A percentile compares a stretch with the other conserved stretches of the same genome.
phyloP scores from a whole-genome alignment of 2,329 filamentous ascomycete genomes.

The Xylariaceae sp. region DNA sequence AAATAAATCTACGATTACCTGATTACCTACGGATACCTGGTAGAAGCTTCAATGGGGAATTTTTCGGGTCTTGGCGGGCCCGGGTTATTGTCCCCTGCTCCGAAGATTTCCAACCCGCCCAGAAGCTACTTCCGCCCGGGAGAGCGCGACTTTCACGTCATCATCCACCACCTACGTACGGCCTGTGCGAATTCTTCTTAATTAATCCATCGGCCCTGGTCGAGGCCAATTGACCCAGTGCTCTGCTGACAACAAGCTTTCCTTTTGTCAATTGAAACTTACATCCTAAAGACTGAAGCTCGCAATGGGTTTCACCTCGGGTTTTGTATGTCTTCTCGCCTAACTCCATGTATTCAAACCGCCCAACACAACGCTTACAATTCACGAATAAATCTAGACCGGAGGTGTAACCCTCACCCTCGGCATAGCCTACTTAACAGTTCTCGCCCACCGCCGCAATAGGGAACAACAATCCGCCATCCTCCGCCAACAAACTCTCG shows the following conservation, averaged over 20 bases:
- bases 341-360: background rate
- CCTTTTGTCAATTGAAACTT: no score
- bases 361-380: background rate
- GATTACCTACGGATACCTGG: no score
- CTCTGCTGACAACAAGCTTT: no score
- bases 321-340: constrained; percentile 57
- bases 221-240: no score
- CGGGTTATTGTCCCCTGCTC: constrained; percentile 4
- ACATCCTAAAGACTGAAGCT: no score
- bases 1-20: no score
- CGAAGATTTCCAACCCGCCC: background rate
- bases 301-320: constrained; percentile 68
- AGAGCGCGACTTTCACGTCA: no score
- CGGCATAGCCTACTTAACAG: constrained; percentile 66
- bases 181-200: no score
- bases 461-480: constrained; percentile 55
- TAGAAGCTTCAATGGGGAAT: no score
- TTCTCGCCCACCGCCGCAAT: constrained; percentile 66
- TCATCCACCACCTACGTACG: no score
- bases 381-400: constrained; percentile 53
- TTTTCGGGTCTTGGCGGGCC: constrained; percentile 14
- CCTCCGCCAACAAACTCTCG: constrained; percentile 53
- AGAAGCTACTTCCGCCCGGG: no score
- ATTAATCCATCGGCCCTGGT: no score
- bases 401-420: constrained; percentile 74